phyloP scores from a whole-genome alignment of 2,329 filamentous ascomycete genomes.

The Ampelomyces quisqualis region DNA sequence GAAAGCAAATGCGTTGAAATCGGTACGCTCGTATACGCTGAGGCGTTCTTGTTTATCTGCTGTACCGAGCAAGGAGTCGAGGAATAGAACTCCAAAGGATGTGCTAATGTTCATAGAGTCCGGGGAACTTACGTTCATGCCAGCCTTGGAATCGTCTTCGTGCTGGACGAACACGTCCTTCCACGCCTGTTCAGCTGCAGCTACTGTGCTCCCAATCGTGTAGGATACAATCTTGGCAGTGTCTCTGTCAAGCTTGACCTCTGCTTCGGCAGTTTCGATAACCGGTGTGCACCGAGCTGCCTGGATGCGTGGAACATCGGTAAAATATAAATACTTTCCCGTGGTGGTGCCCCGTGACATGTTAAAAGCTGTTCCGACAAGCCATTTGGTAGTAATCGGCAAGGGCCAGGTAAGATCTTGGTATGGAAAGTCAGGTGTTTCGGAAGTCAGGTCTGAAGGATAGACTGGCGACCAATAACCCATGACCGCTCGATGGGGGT shows the following conservation, averaged over 20 bases:
- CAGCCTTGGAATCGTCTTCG: background rate
- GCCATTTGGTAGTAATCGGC: slow-evolving; percentile 3
- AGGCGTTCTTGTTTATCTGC: slow-evolving; percentile 4
- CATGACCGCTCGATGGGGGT: slow-evolving; percentile 6
- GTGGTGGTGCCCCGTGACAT: background rate
- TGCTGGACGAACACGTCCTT: slow-evolving; percentile 11
- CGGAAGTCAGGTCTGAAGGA: background rate
- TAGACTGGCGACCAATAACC: slow-evolving; percentile 18
- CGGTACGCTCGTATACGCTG: slow-evolving; percentile 4
- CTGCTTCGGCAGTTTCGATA: slow-evolving; percentile 15
- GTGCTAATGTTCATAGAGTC: slow-evolving; percentile 10
- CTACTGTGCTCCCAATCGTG: slow-evolving; percentile 1
- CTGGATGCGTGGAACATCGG: slow-evolving; percentile 12
- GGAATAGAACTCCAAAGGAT: slow-evolving; percentile 13
- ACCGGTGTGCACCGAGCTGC: slow-evolving; percentile 16
- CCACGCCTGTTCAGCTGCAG: slow-evolving; percentile 6
- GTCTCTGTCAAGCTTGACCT: slow-evolving; percentile 8
- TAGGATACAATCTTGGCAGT: slow-evolving; percentile 9
- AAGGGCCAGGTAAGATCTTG: background rate
- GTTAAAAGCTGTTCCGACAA: background rate
- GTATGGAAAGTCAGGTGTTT: background rate
- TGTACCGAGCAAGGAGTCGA: slow-evolving; percentile 13
- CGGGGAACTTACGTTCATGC: background rate
- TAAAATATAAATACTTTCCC: slow-evolving; percentile 5
- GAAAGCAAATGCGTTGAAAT: slow-evolving; percentile 27